These are phyloP conservation scores for Suhomyces kilbournensis DNA, from an alignment of 805 yeast species.

Conservation along the genomic window DNA sequence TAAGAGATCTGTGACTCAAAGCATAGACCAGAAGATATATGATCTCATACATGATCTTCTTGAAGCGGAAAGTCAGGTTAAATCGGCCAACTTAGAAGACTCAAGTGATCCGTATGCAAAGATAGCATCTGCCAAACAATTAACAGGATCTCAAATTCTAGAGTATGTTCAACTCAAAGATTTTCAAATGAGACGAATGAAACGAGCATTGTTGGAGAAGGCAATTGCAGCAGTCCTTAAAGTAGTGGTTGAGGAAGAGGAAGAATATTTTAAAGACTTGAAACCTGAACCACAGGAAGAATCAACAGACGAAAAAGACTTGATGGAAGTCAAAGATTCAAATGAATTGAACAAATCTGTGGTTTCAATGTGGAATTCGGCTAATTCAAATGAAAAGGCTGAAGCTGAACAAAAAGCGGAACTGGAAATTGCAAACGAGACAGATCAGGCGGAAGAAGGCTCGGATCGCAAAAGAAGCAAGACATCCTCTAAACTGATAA, in stretches of 20 bases:
- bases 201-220: constrained; percentile 59
- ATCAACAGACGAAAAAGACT: constrained; percentile 38
- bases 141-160: constrained; percentile 50
- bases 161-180: constrained; percentile 64
- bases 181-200: constrained; percentile 63
- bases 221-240: constrained; percentile 60
- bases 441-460: constrained; percentile 17
- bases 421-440: neutral
- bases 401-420: constrained; percentile 14
- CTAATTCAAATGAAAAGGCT: constrained; percentile 8
- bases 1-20: constrained; percentile 11
- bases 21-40: constrained; percentile 54
- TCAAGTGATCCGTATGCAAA: constrained; percentile 39
- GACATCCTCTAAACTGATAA: constrained; percentile 34
- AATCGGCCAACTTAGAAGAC: constrained; percentile 44
- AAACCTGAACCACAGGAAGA: constrained; percentile 23
- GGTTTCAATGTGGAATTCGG: constrained; percentile 61
- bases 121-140: constrained; percentile 62
- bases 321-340: constrained; percentile 64
- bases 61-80: constrained; percentile 59
- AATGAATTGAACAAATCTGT: constrained; percentile 77
- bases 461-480: constrained; percentile 52
- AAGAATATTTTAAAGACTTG: constrained; percentile 45
- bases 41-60: constrained; percentile 54
- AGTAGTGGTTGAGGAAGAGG: constrained; percentile 58